Percentiles rank a stretch among this genome's conserved stretches.
phyloP scores from a whole-genome alignment of 768 basidiomycete genomes.

The Suillus decipiens region DNA sequence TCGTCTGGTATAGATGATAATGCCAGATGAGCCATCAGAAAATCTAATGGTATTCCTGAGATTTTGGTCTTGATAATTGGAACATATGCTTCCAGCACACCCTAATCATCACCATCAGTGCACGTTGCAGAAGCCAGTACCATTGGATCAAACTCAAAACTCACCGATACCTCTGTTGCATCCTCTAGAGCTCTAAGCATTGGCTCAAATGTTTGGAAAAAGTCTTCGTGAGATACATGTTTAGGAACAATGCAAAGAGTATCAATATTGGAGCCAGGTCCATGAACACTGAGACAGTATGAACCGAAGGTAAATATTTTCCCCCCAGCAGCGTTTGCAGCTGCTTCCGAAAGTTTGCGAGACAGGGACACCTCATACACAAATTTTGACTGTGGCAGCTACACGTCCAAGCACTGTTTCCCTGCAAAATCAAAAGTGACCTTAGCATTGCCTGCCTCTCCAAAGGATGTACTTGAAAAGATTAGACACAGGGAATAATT shows the following conservation, averaged over 20 bases:
- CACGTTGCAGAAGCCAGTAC: conserved; percentile 1
- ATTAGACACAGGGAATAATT: background rate
- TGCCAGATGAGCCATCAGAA: conserved; percentile 88
- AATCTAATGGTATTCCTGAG: conserved; percentile 89
- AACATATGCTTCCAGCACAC: conserved; percentile 95
- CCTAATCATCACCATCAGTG: conserved; percentile 65
- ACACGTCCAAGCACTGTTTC: conserved; percentile 92
- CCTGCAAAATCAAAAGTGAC: conserved; percentile 46
- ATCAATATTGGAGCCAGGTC: conserved; percentile 95
- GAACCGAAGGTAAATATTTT: conserved; percentile 99
- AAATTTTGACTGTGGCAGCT: conserved; percentile 88
- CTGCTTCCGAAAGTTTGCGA: conserved; percentile 82
- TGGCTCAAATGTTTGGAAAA: conserved; percentile 87
- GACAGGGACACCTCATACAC: conserved; percentile 80
- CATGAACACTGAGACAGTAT: conserved; percentile 96
- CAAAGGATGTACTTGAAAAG: conserved; percentile 1
- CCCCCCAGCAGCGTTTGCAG: conserved; percentile 88
- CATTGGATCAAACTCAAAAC: conserved; percentile 38
- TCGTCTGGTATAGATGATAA: conserved; percentile 90
- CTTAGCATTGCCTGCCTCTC: conserved; percentile 21
- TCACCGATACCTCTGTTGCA: conserved; percentile 85
- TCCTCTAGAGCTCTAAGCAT: conserved; percentile 87
- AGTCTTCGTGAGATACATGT: conserved; percentile 94
- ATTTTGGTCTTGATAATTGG: conserved; percentile 94
- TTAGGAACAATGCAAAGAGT: conserved; percentile 97